Base-by-base conservation (phyloP, 768 basidiomycete genomes). In the Zangia roseola region DNA sequence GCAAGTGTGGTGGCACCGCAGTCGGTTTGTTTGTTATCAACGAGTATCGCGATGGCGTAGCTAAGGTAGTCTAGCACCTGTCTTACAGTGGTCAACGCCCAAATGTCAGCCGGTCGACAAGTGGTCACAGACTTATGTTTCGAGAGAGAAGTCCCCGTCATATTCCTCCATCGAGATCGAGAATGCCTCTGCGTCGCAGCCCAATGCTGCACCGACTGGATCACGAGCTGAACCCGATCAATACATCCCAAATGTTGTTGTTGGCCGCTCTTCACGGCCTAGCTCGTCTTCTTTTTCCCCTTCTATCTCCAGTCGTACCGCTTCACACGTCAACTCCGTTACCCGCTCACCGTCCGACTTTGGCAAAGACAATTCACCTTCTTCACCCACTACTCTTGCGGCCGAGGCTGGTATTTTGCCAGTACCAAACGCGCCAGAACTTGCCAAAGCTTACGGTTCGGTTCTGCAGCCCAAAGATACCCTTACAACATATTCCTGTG, bases 381-480 rank as follows among this genome's bases (percentile, higher is more conserved):
- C 69, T 36, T 61, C 69, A 2, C 61, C 69, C 2, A 73, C 77
- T 26, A 63, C 80, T 23, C 70, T 78, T 23, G 77, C 79, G 31
- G 74, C 81, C 2, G 80, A 80, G 50, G 72, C 77, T 25, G 83
- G 77, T 47, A 83, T 89, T 37, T 68, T 89, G 20, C 82, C 80
- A 21, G 82, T 79, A 25, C 73, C 80, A 31, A 75, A 77, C 57
- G 77, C 77, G 9, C 80, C 85, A 2, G 80, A 87, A 17, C 73
- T 81, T 17, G 81, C 89, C 36, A 93, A 90, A 67, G 90, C 86
- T 5, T 92, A 91, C 55, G 91, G 91, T 23, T 91, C 91, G 0
- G 78, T 93, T 20, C 71, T 93, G 16, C 90, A 91, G 60, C 81
- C 88, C 20, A 83, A 83, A 55, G 87, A 87, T 59, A 78, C 84